These are phyloP conservation scores for Bonia amplexicaulis DNA, from an alignment of 176 grass and related monocot species.

Conservation along the genomic window DNA sequence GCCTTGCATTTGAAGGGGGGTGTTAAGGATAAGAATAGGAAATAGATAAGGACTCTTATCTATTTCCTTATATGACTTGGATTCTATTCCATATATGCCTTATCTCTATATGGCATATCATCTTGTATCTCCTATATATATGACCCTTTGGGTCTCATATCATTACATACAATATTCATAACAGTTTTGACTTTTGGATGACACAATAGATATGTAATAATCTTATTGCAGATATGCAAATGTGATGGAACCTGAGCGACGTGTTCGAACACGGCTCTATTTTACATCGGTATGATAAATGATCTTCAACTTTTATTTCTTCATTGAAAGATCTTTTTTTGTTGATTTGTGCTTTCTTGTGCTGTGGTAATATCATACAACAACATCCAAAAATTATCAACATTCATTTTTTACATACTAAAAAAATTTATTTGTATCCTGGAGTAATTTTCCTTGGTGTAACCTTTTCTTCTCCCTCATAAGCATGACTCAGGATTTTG, in stretches of 20 bases:
- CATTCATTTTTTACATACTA: neutral
- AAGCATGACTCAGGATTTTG: constrained; percentile 16
- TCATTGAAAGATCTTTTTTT: constrained; percentile 4
- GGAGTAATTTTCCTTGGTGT: constrained; percentile 12
- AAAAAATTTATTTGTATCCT: neutral
- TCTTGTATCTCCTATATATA: too few species aligned
- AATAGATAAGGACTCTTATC: too few species aligned
- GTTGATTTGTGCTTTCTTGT: neutral
- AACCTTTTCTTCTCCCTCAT: constrained; percentile 1
- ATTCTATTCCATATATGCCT: too few species aligned
- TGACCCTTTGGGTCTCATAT: too few species aligned
- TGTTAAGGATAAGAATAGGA: too few species aligned
- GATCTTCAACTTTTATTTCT: constrained; percentile 20
- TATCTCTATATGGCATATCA: too few species aligned
- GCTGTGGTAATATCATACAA: neutral
- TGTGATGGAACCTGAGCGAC: constrained; percentile 84
- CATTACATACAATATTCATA: too few species aligned
- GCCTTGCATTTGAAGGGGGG: too few species aligned
- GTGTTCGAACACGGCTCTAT: constrained; percentile 95
- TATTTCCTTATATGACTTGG: too few species aligned
- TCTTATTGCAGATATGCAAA: constrained; percentile 83
- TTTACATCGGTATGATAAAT: constrained; percentile 81
- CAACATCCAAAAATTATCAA: neutral
- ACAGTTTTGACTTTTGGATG: constrained; percentile 15
- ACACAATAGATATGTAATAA: constrained; percentile 16